Base-by-base conservation (phyloP, 2,329 filamentous ascomycete genomes). In the Aureobasidium sp. region DNA sequence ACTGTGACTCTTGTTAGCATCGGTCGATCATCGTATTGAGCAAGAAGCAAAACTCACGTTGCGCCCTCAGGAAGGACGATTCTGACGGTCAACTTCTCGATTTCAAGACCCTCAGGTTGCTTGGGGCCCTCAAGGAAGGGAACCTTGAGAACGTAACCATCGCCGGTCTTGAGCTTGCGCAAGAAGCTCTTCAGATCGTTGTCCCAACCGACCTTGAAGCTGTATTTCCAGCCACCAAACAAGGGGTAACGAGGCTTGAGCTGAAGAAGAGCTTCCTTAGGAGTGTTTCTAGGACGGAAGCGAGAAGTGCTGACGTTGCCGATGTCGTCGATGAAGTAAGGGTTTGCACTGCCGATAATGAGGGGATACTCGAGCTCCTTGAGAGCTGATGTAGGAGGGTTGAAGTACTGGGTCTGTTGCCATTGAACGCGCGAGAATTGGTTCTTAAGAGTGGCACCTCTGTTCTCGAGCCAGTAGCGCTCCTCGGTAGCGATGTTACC, bases 211-310 rank as follows among this genome's bases (percentile, higher is more conserved):
- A 97, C 87, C 63, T 89, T 90, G 80, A 97, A 99, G 67, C 90
- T 94, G 77, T 97, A 97, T 76, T 96, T 96, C 94, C 94, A 99
- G 64, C 90, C 91, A 64, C 94, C 94, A 70, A 97, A 99, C 27
- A 99, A 75, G n/a, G 94, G 94, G 75, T 96, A 99, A 58, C 94
- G 86, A 23, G 94, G 94, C 80, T 92, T 94, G 66, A 97, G 82
- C 75, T 97, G 92, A 32, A 99, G 83, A 46, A 88, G 79, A n/a
- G 90, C 88, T 51, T 75, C 73, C 15, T 70, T 64, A 46, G 82
- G 84, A 73, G 85, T 89, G 67, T 81, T 85, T 44, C 48, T 46
- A 13, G 60, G 60, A 65, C 92, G 84, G 82, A 96, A 99, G 65
- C 84, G 84, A 62, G 91, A 96, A 0, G 94, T 99, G 32, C 92